Evolutionary conservation across 139 green algal genomes (phyloP).

Genomic region (Tetradesmus lagerheimii): DNA sequence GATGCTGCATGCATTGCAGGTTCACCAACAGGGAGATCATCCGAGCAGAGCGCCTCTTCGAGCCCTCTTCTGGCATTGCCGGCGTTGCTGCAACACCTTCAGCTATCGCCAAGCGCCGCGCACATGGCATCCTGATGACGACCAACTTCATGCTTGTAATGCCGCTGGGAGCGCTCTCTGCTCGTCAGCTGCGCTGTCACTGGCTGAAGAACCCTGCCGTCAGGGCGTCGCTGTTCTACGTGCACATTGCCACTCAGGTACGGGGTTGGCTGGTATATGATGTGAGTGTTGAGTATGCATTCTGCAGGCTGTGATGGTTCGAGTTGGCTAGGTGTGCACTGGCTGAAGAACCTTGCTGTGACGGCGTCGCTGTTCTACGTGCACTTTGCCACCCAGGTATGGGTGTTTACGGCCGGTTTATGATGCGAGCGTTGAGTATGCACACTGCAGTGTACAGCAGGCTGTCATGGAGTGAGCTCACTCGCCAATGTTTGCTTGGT

Average conservation of each 20-base stretch:
- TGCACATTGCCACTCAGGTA: slow-evolving; percentile 23
- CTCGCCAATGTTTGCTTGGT: too few relatives aligned
- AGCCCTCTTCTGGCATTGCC: background rate
- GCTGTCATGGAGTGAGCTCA: too few relatives aligned
- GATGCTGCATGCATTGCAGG: background rate
- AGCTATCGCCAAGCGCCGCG: background rate
- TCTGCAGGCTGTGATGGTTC: too few relatives aligned
- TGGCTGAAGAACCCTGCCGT: slow-evolving; percentile 1
- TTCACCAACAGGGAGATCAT: background rate
- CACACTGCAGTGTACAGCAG: too few relatives aligned
- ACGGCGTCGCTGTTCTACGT: slow-evolving; percentile 5
- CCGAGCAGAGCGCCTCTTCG: background rate
- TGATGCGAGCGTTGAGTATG: too few relatives aligned
- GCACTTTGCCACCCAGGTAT: background rate
- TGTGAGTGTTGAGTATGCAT: background rate
- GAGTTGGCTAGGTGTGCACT: too few relatives aligned
- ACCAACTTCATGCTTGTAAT: slow-evolving; percentile 43
- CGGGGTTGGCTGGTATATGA: background rate
- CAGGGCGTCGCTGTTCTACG: slow-evolving; percentile 17
- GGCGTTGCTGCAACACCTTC: background rate
- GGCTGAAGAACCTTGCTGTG: background rate
- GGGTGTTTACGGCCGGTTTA: too few relatives aligned
- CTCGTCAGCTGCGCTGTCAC: slow-evolving; percentile 17
- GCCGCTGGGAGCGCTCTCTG: slow-evolving; percentile 13
- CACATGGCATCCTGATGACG: slow-evolving; percentile 37